phyloP scores from a whole-genome alignment of 768 basidiomycete species.

The Pleurotus citrinopileatus region DNA sequence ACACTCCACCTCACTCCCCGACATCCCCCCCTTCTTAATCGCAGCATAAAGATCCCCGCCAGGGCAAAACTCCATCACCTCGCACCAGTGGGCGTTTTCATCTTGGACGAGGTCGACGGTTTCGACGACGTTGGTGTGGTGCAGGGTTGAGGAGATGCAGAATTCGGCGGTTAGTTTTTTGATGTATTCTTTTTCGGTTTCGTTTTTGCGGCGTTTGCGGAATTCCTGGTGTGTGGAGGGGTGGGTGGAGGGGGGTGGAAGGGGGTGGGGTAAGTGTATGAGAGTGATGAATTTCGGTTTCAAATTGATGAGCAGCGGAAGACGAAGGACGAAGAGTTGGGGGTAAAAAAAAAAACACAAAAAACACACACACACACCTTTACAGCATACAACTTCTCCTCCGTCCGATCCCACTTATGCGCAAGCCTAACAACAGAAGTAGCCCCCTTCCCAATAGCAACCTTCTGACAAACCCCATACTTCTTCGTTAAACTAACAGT shows the following conservation, averaged over 20 bases:
- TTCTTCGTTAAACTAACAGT: constrained; percentile 64
- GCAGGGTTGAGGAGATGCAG: constrained; percentile 95
- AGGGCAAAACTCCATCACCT: constrained; percentile 99
- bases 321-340: background rate
- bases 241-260: background rate
- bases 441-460: constrained; percentile 98
- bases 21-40: constrained; percentile 96
- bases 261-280: background rate
- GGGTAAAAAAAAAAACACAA: constrained; percentile 9
- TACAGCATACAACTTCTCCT: constrained; percentile 97
- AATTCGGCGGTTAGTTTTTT: constrained; percentile 99
- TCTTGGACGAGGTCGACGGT: constrained; percentile 99
- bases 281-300: background rate
- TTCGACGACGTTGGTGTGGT: constrained; percentile 94
- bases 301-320: background rate
- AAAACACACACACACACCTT: constrained; percentile 58
- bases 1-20: constrained; percentile 89
- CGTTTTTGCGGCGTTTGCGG: constrained; percentile 95
- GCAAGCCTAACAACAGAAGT: constrained; percentile 95
- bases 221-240: constrained; percentile 66
- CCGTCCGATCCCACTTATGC: constrained; percentile 97
- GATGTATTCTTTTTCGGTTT: constrained; percentile 98
- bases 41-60: constrained; percentile 98
- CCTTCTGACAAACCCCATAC: constrained; percentile 96
- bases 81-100: constrained; percentile 95